Base-by-base conservation (phyloP, 139 green algal species). In the Auxenochlorella protothecoides region DNA sequence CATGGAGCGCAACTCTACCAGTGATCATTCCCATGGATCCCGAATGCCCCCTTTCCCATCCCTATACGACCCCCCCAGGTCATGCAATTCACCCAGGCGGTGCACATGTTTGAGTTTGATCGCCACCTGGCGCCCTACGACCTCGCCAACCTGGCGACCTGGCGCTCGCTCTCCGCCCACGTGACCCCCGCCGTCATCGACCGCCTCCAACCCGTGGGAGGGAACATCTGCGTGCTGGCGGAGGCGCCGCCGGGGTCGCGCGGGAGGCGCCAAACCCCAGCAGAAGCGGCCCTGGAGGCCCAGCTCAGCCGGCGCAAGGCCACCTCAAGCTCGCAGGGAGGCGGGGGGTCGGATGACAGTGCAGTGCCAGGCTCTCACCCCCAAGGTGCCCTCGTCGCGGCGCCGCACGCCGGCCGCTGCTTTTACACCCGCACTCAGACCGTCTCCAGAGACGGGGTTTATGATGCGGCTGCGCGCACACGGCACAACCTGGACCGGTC, bases 21-120 rank as follows among this genome's bases (percentile, higher is more conserved):
- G 27, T 44, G 27, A 44, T 44, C 27, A 44, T 44, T 44, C 27
- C 27, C 27, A 44, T 44, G 27, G 27, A 44, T 44, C 27, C 27
- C 27, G 1, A 44, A 44, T 44, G 27, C 0, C 27, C 27, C 27
- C 27, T 44, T 44, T 44, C 27, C 27, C 27, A 44, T 44, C 27
- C 27, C 27, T 44, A 2, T 44, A 0, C 27, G 27, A 44, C 27
- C 27, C 27, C 27, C 27, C 27, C 76, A 89, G 86, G 86, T 68
- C 5, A 75, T 73, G 27, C 79, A 83, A 0, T 92, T 83, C 63
- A 68, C 68, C 0, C 68, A 59, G 0, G 90, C 84, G 11, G 87
- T 93, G 27, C 68, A 71, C 10, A 77, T 73, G 13, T 92, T 89
- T 75, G 85, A 95, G 56, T 92, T 96, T 79, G 90, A 96, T 66